phyloP scores from a whole-genome alignment of 352 stramenopile species.

The Phytophthora tubulina region DNA sequence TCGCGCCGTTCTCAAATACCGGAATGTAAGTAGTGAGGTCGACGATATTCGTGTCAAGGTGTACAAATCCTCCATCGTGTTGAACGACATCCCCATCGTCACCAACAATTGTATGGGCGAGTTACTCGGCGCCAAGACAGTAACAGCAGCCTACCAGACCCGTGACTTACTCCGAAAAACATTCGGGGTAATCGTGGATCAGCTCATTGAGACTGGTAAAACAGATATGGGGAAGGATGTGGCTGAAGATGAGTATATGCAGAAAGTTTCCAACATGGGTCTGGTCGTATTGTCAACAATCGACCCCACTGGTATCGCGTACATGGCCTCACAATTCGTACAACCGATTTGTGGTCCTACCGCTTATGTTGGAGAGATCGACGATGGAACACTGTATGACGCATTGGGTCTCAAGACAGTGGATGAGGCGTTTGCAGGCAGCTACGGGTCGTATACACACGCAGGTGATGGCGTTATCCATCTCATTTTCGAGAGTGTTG shows the following conservation, averaged over 20 bases:
- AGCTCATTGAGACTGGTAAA: conserved; percentile 39
- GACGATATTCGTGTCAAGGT: conserved; percentile 35
- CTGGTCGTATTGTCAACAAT: conserved; percentile 34
- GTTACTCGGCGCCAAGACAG: conserved; percentile 20
- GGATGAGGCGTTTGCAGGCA: conserved; percentile 53
- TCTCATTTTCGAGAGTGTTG: conserved; percentile 46
- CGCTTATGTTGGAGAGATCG: conserved; percentile 51
- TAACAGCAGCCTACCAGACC: conserved; percentile 27
- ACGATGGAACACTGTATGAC: conserved; percentile 50
- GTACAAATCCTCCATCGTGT: conserved; percentile 39
- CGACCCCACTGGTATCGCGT: conserved; percentile 53
- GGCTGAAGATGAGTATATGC: conserved; percentile 43
- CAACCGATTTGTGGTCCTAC: conserved; percentile 61
- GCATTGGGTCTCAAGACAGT: conserved; percentile 36
- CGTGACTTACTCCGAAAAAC: conserved; percentile 41
- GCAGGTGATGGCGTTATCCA: conserved; percentile 35
- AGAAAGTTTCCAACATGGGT: conserved; percentile 44
- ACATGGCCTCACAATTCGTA: conserved; percentile 57
- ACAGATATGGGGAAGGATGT: conserved; percentile 34
- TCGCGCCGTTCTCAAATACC: conserved; percentile 28
- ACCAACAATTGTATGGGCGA: conserved; percentile 46
- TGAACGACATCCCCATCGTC: conserved; percentile 46
- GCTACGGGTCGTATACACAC: conserved; percentile 41
- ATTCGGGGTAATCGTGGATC: conserved; percentile 40
- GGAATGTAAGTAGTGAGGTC: not conserved